Evolutionary conservation across 768 basidiomycete species (phyloP), one percentile per base, ranked within the genome.

Genomic region (Hysterangium stoloniferum): DNA sequence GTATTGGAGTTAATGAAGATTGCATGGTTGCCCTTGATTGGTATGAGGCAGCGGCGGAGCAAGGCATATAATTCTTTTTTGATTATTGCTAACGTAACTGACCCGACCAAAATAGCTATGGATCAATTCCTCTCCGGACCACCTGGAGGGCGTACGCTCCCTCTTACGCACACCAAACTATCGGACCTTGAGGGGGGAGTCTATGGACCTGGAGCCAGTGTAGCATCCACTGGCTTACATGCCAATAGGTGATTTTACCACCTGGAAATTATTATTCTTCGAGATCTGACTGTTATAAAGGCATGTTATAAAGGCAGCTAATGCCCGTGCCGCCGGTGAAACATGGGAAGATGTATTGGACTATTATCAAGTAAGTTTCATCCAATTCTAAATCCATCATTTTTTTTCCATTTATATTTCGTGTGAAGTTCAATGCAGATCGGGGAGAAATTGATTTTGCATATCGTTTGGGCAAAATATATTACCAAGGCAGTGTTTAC

Each of bases 401-500:
- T 11, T 17, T 6, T 41, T 34, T 45, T 25, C 56, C 34, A n/a
- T 36, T 52, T 33, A 52, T 32, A 25, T 51, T 41, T 57, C 43
- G 54, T 48, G 41, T 56, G 19, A 55, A 95, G 86, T 99, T 95
- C 67, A 96, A 97, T 45, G 90, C 95, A 5, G 92, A 97, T 59
- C 81, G 92, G 24, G 91, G 90, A 24, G 89, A 93, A 58, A 79
- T 79, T 45, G 82, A 85, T 55, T 95, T 90, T 63, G 91, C 92
- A 2, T 92, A 87, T 65, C 81, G 89, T 13, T 76, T 98, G 2
- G 96, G 92, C n/a, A 85, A 90, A 66, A 87, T 98, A 8, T 95
- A 86, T 68, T 98, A 99, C 61, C 87, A 93, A 62, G 96, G 96
- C 15, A 92, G 88, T 52, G 86, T 97, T 31, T 97, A 96, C 60